Percentiles rank a stretch among this genome's conserved stretches.
These are phyloP conservation scores for Gelatoporia subvermispora DNA, from an alignment of 768 basidiomycete genomes.

Conservation along the genomic window DNA sequence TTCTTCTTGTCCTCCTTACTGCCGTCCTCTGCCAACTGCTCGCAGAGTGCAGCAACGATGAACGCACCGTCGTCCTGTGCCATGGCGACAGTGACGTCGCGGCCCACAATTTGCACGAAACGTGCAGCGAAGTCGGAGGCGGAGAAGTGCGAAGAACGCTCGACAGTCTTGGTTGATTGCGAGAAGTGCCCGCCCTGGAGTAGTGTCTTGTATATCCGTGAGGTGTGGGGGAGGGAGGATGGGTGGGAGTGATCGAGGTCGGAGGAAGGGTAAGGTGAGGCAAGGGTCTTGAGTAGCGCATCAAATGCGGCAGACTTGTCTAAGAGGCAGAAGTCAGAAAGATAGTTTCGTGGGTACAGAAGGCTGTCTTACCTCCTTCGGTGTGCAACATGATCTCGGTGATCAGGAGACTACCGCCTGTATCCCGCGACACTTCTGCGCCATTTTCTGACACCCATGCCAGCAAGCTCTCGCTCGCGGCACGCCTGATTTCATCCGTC, in stretches of 20 bases:
- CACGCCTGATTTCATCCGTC: slow-evolving; percentile 63
- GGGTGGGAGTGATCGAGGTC: slow-evolving; percentile 51
- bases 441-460: slow-evolving; percentile 63
- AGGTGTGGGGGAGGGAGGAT: slow-evolving; percentile 78
- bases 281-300: slow-evolving; percentile 55
- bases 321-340: slow-evolving; percentile 24
- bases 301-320: slow-evolving; percentile 66
- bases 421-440: slow-evolving; percentile 59
- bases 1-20: slow-evolving; percentile 34
- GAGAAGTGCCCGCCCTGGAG: slow-evolving; percentile 90
- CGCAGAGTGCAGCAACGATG: slow-evolving; percentile 69
- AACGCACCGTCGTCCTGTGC: slow-evolving; percentile 65
- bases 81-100: slow-evolving; percentile 49
- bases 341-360: not conserved
- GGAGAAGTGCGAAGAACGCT: slow-evolving; percentile 50
- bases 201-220: slow-evolving; percentile 82
- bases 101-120: slow-evolving; percentile 52
- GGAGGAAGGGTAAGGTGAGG: slow-evolving; percentile 49
- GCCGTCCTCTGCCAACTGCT: slow-evolving; percentile 31
- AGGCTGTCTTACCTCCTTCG: slow-evolving; percentile 62
- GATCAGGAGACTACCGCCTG: slow-evolving; percentile 75
- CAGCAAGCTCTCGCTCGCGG: slow-evolving; percentile 73
- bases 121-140: slow-evolving; percentile 51
- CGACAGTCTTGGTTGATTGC: slow-evolving; percentile 51
- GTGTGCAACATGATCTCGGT: slow-evolving; percentile 81